A percentile compares a stretch with the other conserved stretches of the same genome.
Conservation (phyloP, 192 early-diverging fungal genomes). For the Coemansia sp. region DNA sequence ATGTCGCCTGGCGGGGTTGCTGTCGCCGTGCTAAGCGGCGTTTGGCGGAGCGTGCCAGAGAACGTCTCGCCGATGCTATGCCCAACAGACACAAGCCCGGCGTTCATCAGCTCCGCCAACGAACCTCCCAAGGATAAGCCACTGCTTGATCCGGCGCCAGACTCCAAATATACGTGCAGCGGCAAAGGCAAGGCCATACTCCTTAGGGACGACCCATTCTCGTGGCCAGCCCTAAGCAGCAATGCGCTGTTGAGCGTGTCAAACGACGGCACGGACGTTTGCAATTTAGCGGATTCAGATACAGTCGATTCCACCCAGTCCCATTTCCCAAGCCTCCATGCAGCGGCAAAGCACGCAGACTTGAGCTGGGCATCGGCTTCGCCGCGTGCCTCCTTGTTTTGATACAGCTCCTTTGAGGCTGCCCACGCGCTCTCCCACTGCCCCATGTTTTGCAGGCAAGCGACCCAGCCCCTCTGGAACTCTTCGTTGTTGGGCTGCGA, state of each 20-base stretch:
- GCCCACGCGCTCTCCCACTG: constrained; percentile 57
- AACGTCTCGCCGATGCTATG: constrained; percentile 22
- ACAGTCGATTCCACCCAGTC: constrained; percentile 32
- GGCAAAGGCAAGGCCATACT: not conserved
- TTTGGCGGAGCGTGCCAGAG: constrained; percentile 5
- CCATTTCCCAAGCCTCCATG: constrained; percentile 55
- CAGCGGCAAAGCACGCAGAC: constrained; percentile 47
- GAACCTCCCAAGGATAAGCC: not conserved
- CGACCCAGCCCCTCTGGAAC: constrained; percentile 44
- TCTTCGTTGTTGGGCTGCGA: constrained; percentile 33
- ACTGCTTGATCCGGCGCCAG: not conserved
- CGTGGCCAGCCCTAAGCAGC: constrained; percentile 21
- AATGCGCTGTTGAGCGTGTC: constrained; percentile 38
- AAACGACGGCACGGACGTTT: constrained; percentile 14
- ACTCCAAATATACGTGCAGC: not conserved
- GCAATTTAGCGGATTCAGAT: not conserved
- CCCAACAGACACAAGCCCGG: constrained; percentile 26
- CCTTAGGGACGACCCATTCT: not conserved
- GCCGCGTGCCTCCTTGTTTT: not conserved
- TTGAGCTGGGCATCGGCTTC: constrained; percentile 24
- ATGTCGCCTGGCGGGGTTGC: not conserved
- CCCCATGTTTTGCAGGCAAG: constrained; percentile 55
- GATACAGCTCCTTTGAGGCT: constrained; percentile 37
- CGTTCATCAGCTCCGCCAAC: constrained; percentile 11
- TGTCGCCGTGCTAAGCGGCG: not conserved